Evolutionary conservation across 345 rosid genomes (phyloP).

Genomic region (Euclidium syriacum): DNA sequence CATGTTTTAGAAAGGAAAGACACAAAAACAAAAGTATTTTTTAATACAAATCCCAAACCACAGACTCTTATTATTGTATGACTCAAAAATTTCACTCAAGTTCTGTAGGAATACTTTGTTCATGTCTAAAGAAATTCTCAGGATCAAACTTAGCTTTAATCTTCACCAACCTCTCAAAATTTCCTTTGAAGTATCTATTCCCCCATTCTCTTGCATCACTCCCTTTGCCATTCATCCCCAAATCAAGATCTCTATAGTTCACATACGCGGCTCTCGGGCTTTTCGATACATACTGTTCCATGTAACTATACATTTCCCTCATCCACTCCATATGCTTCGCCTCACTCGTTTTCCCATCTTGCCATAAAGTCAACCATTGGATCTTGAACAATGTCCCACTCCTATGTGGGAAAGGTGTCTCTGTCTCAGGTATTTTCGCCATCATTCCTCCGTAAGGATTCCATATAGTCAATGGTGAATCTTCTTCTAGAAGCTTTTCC

Average conservation of each 20-base stretch:
- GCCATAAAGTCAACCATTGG: conserved; percentile 30
- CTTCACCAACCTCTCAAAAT: conserved; percentile 42
- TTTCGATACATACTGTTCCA: conserved; percentile 30
- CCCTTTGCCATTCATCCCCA: conserved; percentile 31
- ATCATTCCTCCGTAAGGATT: conserved; percentile 34
- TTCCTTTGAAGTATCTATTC: conserved; percentile 43
- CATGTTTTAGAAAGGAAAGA: neutral
- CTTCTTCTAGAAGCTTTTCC: conserved; percentile 25
- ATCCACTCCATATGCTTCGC: conserved; percentile 33
- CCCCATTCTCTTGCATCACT: conserved; percentile 52
- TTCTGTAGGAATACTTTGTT: conserved; percentile 56
- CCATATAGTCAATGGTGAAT: conserved; percentile 28
- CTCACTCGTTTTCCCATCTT: conserved; percentile 29
- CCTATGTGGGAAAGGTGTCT: conserved; percentile 36
- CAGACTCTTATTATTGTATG: conserved; percentile 20
- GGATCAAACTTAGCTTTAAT: conserved; percentile 54
- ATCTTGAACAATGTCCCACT: conserved; percentile 30
- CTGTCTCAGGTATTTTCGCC: conserved; percentile 31
- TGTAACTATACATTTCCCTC: conserved; percentile 32
- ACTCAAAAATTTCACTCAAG: conserved; percentile 15
- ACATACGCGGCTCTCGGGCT: conserved; percentile 30
- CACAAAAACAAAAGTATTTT: conserved; percentile 10
- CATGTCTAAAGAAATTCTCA: conserved; percentile 47
- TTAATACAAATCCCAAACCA: conserved; percentile 18
- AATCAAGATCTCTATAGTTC: conserved; percentile 36